Conservation (phyloP, 192 early-diverging fungal species). For the Backusella luteola region DNA sequence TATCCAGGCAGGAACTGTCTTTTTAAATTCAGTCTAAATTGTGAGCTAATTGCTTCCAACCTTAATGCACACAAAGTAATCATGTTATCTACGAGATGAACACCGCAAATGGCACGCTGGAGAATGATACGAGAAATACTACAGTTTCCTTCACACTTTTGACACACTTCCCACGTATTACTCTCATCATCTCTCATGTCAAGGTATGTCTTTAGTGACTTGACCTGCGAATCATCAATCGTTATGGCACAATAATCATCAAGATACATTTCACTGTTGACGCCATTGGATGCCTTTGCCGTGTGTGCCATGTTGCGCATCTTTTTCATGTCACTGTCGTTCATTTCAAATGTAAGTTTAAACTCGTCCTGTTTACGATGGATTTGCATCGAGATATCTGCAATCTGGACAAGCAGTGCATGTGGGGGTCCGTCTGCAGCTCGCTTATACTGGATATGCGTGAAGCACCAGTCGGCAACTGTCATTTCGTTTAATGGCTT, state of each 20-base stretch:
- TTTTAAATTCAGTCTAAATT: conserved; percentile 31
- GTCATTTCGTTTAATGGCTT: not conserved
- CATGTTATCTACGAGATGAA: conserved; percentile 19
- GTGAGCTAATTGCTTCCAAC: conserved; percentile 34
- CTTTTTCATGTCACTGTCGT: conserved; percentile 17
- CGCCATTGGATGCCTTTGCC: conserved; percentile 11
- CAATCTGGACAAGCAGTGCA: conserved; percentile 31
- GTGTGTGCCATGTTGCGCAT: conserved; percentile 24
- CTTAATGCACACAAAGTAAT: conserved; percentile 27
- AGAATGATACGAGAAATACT: not conserved
- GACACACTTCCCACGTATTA: not conserved
- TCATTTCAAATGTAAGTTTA: conserved; percentile 10
- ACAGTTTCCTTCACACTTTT: conserved; percentile 16
- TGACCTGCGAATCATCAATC: conserved; percentile 26
- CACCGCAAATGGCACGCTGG: conserved; percentile 18
- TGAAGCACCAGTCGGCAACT: not conserved
- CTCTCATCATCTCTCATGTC: not conserved
- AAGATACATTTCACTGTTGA: conserved; percentile 10
- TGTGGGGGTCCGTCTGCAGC: conserved; percentile 8
- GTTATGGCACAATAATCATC: conserved; percentile 30
- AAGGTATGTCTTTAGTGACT: not conserved
- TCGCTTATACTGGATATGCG: conserved; percentile 34
- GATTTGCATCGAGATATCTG: conserved; percentile 19
- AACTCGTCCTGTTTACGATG: not conserved
- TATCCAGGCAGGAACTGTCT: conserved; percentile 35